Base-by-base conservation (phyloP, 2,329 filamentous ascomycete genomes). In the Didymella sp. region DNA sequence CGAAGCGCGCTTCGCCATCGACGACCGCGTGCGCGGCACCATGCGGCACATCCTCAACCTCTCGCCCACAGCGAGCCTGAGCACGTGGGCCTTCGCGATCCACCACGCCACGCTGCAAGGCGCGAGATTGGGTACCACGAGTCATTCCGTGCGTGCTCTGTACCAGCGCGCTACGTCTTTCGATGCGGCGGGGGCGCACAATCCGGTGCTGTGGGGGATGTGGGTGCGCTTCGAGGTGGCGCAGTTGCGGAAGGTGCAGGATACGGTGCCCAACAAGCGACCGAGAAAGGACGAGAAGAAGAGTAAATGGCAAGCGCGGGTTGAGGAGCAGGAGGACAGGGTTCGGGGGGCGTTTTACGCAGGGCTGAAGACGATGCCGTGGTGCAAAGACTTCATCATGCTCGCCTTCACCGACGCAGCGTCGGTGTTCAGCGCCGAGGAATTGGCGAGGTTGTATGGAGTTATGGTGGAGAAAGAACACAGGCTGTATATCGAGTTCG, bases 11-110 rank as follows among this genome's bases (percentile, higher is more conserved):
- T 85, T 91, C 40, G 84, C 88, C 22, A 83, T 95, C 51, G 85
- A 92, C 59, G 90, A 96, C 64, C 89, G 91, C 17, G 85, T 96
- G 19, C 86, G 90, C n/a, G 80, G 84, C 6, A 76, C 90, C 8
- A 78, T 93, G 11, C 76, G 82, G 19, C 73, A 67, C 7, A 64
- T 77, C 2, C 65, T 79, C 1, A 59, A 71, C n/a, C 58, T 63
- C 21, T 63, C 64, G 6, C 68, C 66, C 4, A 45, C 63, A 2
- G 71, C 76, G 21, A 76, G 72, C 2, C 63, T 87, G n/a, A 77
- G 80, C 0, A 77, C 79, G 0, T 84, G 83, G 69, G 72, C 84
- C 3, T 85, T 87, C 63, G 78, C 80, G 0, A 83, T 89, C 17
- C 78, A 80, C 56, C 78, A 80, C 42, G 87, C 89, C 61, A 74